Conservation (phyloP, 148 eudicot species). For the Selenicereus undatus region DNA sequence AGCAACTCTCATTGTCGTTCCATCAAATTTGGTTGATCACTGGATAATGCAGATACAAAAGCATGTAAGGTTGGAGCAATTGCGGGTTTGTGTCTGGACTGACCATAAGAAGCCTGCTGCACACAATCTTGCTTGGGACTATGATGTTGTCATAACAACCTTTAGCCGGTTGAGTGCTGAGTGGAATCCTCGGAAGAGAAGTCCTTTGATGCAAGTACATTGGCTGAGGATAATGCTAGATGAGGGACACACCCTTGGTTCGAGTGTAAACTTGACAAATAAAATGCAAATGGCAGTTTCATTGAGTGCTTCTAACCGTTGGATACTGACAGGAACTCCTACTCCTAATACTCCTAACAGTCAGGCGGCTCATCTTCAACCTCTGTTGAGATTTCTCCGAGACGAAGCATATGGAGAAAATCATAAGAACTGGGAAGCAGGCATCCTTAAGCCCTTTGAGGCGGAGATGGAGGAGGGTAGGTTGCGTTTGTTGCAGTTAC, state of each 20-base stretch:
- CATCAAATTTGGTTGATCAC: slow-evolving; percentile 92
- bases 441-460: slow-evolving; percentile 84
- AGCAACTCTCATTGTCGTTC: slow-evolving; percentile 92
- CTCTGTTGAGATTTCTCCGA: slow-evolving; percentile 81
- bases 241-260: slow-evolving; percentile 98
- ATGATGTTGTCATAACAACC: slow-evolving; percentile 90
- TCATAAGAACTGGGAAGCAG: slow-evolving; percentile 81
- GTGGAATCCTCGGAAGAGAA: slow-evolving; percentile 73
- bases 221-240: slow-evolving; percentile 89
- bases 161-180: slow-evolving; percentile 85
- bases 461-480: slow-evolving; percentile 92
- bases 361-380: slow-evolving; percentile 80
- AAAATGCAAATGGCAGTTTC: slow-evolving; percentile 85
- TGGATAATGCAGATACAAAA: slow-evolving; percentile 81
- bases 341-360: slow-evolving; percentile 93
- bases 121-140: slow-evolving; percentile 93
- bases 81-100: slow-evolving; percentile 71
- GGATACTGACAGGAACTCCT: slow-evolving; percentile 96
- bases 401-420: slow-evolving; percentile 83
- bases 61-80: slow-evolving; percentile 77
- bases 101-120: slow-evolving; percentile 71
- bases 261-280: slow-evolving; percentile 82
- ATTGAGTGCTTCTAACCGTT: slow-evolving; percentile 73
- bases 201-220: slow-evolving; percentile 83
- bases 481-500: slow-evolving; percentile 66